Percentiles rank a stretch among this genome's conserved stretches.
Conservation (phyloP, 176 grass and related monocot species). For the Dendrocalamus sinicus region DNA sequence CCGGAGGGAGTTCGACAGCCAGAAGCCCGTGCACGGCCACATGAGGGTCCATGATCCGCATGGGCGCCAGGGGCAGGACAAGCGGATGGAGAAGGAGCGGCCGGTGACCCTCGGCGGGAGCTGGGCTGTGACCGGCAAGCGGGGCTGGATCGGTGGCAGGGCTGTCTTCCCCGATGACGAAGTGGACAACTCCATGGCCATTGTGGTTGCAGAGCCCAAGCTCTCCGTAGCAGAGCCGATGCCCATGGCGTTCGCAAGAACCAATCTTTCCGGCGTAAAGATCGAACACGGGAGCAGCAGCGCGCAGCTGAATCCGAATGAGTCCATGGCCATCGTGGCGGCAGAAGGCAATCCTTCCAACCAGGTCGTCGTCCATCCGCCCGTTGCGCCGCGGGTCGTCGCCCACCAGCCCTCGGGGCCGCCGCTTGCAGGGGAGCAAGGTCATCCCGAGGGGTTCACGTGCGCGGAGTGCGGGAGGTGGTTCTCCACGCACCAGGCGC, state of each 20-base stretch:
- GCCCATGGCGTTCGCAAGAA: neutral
- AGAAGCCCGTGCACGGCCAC: conserved; percentile 39
- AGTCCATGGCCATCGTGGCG: neutral
- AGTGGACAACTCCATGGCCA: neutral
- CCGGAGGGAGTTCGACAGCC: conserved; percentile 9
- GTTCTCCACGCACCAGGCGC: conserved; percentile 41
- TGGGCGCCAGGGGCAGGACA: neutral
- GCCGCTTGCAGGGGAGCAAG: neutral
- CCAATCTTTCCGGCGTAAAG: neutral
- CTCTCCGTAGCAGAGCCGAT: neutral
- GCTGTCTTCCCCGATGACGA: neutral
- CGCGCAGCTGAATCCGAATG: neutral
- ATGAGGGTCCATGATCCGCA: conserved; percentile 30
- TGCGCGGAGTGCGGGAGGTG: conserved; percentile 31
- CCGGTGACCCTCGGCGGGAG: neutral
- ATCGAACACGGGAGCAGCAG: neutral
- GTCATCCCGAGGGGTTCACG: neutral
- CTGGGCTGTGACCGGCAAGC: conserved; percentile 43
- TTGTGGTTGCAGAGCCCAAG: neutral
- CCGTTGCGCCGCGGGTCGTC: neutral
- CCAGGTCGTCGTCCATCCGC: neutral
- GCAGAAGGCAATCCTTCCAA: neutral
- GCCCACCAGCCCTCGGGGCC: too few species aligned
- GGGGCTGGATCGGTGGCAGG: neutral
- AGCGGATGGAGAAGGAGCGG: neutral